These are phyloP conservation scores for Leptodermis oblonga DNA, from an alignment of 257 asterid species.

Conservation along the genomic window DNA sequence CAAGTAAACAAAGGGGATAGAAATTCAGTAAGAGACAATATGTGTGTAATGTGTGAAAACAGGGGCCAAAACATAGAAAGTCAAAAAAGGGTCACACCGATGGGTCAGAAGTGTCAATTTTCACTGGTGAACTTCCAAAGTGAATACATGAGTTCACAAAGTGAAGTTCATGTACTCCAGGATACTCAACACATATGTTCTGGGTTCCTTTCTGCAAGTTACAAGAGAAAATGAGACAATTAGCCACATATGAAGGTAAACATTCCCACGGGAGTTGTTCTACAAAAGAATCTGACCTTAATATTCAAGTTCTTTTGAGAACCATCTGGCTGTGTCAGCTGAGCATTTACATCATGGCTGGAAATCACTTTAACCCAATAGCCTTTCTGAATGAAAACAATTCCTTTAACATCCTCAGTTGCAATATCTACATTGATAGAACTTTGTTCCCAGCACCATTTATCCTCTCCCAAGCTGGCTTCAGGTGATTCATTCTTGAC, in stretches of 20 bases:
- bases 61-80: constrained; percentile 3
- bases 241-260: constrained; percentile 23
- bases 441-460: constrained; percentile 93
- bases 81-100: constrained; percentile 41
- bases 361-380: constrained; percentile 73
- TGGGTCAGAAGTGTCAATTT: constrained; percentile 62
- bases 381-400: constrained; percentile 79
- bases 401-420: constrained; percentile 69
- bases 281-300: constrained; percentile 46
- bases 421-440: constrained; percentile 58
- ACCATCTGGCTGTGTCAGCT: constrained; percentile 56
- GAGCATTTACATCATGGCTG: constrained; percentile 80
- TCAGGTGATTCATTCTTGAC: constrained; percentile 51
- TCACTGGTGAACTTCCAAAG: constrained; percentile 66
- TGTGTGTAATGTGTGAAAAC: neutral
- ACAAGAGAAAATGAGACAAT: constrained; percentile 16
- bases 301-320: constrained; percentile 57
- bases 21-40: neutral
- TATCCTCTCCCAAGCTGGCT: constrained; percentile 55
- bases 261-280: constrained; percentile 12
- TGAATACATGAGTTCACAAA: constrained; percentile 73
- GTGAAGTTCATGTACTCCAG: constrained; percentile 92
- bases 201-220: constrained; percentile 84
- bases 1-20: neutral
- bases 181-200: constrained; percentile 65